A percentile compares a stretch with the other conserved stretches of the same genome.
These are phyloP conservation scores for Verticillium dahliae DNA, from an alignment of 2,329 filamentous ascomycete species.

Conservation along the genomic window DNA sequence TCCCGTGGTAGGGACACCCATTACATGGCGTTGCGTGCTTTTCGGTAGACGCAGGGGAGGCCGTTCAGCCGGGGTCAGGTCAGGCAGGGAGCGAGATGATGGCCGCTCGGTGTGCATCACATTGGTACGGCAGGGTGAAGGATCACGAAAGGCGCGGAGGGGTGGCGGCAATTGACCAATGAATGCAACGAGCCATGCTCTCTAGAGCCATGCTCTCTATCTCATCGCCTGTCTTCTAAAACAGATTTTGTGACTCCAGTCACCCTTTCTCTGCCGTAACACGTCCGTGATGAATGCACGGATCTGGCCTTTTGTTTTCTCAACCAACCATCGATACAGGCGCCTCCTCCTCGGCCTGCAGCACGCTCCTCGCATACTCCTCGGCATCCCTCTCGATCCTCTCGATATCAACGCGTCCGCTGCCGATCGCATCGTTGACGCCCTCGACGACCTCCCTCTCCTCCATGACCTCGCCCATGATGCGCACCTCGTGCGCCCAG, in stretches of 20 bases:
- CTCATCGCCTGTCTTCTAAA: background rate
- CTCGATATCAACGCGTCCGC: conserved; percentile 53
- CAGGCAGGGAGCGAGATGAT: background rate
- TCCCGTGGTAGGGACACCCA: background rate
- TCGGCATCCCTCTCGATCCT: conserved; percentile 59
- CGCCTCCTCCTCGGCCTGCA: conserved; percentile 20
- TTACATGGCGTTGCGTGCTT: background rate
- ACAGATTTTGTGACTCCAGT: background rate
- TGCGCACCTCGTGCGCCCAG: conserved; percentile 70
- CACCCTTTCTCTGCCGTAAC: too few relatives aligned
- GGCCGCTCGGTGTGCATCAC: background rate
- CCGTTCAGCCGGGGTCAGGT: background rate
- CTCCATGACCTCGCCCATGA: conserved; percentile 72
- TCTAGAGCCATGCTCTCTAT: background rate
- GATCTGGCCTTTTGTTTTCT: background rate
- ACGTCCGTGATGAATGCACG: too few relatives aligned
- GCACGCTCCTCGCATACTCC: conserved; percentile 43
- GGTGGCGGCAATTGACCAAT: background rate
- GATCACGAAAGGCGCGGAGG: background rate
- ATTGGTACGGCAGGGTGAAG: background rate
- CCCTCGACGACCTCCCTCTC: conserved; percentile 68
- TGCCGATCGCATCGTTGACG: conserved; percentile 59
- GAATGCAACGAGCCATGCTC: background rate
- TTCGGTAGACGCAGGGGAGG: background rate
- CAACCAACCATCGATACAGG: conserved; percentile 1